Base-by-base conservation (phyloP, 495 filamentous ascomycete genomes). In the Penicillium coprophilum region DNA sequence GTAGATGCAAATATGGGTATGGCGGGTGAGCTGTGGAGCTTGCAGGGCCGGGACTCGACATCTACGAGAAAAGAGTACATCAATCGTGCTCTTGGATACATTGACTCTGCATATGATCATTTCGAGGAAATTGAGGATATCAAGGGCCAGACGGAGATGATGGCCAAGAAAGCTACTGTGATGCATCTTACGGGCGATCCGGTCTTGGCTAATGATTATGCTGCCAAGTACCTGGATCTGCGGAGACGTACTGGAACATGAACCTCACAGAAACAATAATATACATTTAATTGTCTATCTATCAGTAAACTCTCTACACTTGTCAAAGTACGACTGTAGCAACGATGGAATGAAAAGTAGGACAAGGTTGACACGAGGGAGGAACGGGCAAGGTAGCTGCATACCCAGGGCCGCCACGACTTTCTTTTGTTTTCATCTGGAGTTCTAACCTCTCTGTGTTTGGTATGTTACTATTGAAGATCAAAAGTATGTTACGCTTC, bases 1-100 rank as follows among this genome's bases (percentile, higher is more conserved):
- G 90, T 87, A 5, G 92, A 97, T 67, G 87, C 89, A 0, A 82
- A 89, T 61, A 87, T 96, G 80, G 93, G 93, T 0, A 74, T 91
- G 62, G 93, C 91, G 0, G 87, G 89, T 1, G 68, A 76, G 38
- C 20, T 72, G 58, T 69, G 63, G 61, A 61, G 56, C 6, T 34
- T 44, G 6, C 52, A 47, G 49, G 65, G 50, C 17, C 63, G 53
- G 50, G 67, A 54, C 53, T 68, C 60, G 34, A 61, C 64, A 49
- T 46, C 60, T 36, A 60, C 46, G 6, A 62, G 79, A 30, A 83
- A 80, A 38, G 85, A 90, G 61, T 79, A 84, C 60, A 66, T 92
- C 27, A 82, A 81, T 6, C 82, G 80, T 41, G 88, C 85, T 3
- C 62, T 89, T 39, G 84, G 83, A 39, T 85, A 85, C 31, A 79